phyloP scores from a whole-genome alignment of 176 grass and related monocot species.

The Aechmea fasciata region DNA sequence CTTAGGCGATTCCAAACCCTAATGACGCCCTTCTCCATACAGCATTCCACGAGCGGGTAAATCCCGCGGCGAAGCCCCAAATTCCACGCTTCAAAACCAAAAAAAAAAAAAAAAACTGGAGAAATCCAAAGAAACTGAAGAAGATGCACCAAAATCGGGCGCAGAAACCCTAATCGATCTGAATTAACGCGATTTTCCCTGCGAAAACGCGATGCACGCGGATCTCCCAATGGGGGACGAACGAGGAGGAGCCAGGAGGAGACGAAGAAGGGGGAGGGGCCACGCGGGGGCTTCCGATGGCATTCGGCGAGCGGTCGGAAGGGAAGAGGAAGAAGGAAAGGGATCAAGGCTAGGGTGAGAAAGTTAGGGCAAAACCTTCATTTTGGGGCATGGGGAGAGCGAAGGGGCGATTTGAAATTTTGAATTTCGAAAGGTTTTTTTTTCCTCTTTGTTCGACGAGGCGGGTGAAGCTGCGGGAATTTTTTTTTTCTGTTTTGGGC shows the following conservation, averaged over 20 bases:
- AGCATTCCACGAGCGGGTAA: slow-evolving; percentile 2
- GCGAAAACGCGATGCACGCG: not conserved
- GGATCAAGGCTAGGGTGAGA: too few species aligned
- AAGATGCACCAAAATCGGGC: too few species aligned
- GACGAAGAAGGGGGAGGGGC: not conserved
- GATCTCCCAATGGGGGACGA: not conserved
- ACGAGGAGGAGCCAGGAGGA: not conserved
- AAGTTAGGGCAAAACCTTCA: too few species aligned
- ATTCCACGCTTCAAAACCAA: not conserved
- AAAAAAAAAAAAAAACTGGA: not conserved
- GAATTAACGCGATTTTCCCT: not conserved
- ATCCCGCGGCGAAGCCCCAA: not conserved
- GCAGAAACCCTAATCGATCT: not conserved
- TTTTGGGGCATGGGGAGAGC: too few species aligned
- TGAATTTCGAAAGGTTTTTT: too few species aligned
- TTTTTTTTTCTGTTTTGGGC: too few species aligned
- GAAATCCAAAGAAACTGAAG: not conserved
- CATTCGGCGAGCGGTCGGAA: too few species aligned
- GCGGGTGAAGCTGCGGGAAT: too few species aligned
- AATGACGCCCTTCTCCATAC: not conserved
- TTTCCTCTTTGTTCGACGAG: too few species aligned
- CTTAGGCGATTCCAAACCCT: not conserved
- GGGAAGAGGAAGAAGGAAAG: too few species aligned
- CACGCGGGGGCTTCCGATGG: too few species aligned
- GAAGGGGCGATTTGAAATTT: too few species aligned